phyloP scores from a whole-genome alignment of 2,329 filamentous ascomycete species.

The Graphilbum ipis-grandicollis region DNA sequence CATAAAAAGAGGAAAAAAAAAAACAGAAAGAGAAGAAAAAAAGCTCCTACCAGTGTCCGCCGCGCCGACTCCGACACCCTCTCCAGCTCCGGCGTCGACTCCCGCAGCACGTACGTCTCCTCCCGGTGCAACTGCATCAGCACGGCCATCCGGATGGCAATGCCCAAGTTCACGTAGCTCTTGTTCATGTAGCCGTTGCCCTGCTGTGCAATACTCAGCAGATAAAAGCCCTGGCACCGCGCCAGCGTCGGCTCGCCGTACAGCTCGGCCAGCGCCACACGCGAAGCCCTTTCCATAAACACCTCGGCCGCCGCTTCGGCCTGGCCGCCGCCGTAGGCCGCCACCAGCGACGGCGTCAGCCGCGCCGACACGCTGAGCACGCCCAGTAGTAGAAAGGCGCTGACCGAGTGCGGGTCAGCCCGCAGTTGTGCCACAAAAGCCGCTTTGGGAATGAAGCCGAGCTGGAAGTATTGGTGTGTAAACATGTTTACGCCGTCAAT shows the following conservation, averaged over 20 bases:
- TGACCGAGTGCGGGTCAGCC: conserved; percentile 28
- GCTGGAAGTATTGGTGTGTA: conserved; percentile 38
- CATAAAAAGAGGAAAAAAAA: conserved; percentile 1
- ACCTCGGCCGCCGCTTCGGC: conserved; percentile 32
- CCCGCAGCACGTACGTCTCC: conserved; percentile 29
- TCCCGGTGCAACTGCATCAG: conserved; percentile 37
- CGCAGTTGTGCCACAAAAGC: conserved; percentile 29
- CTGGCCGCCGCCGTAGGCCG: conserved; percentile 31
- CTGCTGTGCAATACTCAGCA: conserved; percentile 41
- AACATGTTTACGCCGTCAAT: conserved; percentile 36
- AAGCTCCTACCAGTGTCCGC: conserved; percentile 29
- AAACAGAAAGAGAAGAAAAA: not conserved
- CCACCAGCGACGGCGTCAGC: conserved; percentile 29
- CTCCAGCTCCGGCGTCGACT: conserved; percentile 25
- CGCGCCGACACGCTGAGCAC: conserved; percentile 40
- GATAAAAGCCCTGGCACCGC: conserved; percentile 39
- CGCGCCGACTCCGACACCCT: conserved; percentile 37
- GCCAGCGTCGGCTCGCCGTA: conserved; percentile 35
- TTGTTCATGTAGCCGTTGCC: conserved; percentile 33
- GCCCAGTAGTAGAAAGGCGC: conserved; percentile 34
- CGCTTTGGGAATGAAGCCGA: conserved; percentile 39
- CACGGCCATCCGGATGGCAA: conserved; percentile 37
- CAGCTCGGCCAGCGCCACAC: conserved; percentile 29
- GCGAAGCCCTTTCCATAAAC: conserved; percentile 33
- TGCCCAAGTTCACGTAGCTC: conserved; percentile 39